phyloP scores from a whole-genome alignment of 768 basidiomycete genomes.

The Leccinum arenicola region DNA sequence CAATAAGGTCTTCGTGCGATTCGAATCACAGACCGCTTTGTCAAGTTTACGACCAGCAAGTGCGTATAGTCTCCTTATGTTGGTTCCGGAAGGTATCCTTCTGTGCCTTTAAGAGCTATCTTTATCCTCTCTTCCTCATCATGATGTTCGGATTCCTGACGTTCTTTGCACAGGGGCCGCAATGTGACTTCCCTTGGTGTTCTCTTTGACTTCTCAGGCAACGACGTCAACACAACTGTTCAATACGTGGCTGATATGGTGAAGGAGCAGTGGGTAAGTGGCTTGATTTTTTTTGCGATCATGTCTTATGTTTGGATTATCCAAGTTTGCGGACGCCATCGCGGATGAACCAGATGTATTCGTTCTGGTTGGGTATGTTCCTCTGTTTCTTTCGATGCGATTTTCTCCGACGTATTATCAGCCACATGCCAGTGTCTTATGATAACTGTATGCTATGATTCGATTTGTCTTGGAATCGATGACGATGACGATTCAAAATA shows the following conservation, averaged over 20 bases:
- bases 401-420: slow-evolving; percentile 24
- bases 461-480: not conserved
- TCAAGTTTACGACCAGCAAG: slow-evolving; percentile 75
- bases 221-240: slow-evolving; percentile 69
- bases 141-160: not conserved
- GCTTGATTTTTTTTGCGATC: not conserved
- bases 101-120: not conserved
- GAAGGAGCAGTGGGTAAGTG: slow-evolving; percentile 68
- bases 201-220: slow-evolving; percentile 72
- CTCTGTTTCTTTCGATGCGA: not conserved
- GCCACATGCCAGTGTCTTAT: slow-evolving; percentile 78
- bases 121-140: not conserved
- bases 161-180: slow-evolving; percentile 45
- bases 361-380: slow-evolving; percentile 57
- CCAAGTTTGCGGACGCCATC: slow-evolving; percentile 75
- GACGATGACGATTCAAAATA: slow-evolving; percentile 20
- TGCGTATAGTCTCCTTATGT: slow-evolving; percentile 32
- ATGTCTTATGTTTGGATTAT: not conserved
- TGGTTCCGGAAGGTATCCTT: not conserved
- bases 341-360: slow-evolving; percentile 81
- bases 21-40: slow-evolving; percentile 45
- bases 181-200: slow-evolving; percentile 80
- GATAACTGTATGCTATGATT: slow-evolving; percentile 54
- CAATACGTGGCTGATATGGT: slow-evolving; percentile 74
- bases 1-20: slow-evolving; percentile 34